These are phyloP conservation scores for Heterobasidion irregulare DNA, from an alignment of 1,284 basidiomycete species.

Conservation along the genomic window DNA sequence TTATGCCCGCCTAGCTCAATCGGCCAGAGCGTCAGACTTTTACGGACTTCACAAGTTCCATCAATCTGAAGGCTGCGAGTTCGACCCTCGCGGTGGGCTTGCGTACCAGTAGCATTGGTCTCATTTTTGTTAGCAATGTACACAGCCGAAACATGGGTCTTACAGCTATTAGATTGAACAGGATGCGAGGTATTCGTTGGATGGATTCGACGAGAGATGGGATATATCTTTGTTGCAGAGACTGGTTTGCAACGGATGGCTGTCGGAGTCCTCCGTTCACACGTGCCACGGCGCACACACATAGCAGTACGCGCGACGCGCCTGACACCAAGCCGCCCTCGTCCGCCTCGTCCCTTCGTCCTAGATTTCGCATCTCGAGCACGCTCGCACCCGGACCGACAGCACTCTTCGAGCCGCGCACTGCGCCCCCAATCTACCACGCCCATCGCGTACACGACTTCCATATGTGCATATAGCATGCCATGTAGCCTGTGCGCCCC, in stretches of 20 bases:
- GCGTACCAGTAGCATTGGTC: neutral
- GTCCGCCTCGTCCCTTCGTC: no score
- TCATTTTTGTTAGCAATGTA: neutral
- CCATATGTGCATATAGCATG: no score
- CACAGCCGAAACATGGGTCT: neutral
- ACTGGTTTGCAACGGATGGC: neutral
- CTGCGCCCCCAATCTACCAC: no score
- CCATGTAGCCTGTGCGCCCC: no score
- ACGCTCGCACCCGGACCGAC: no score
- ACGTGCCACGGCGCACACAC: no score
- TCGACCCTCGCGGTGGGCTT: conserved; percentile 87
- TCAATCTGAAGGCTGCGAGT: conserved; percentile 81
- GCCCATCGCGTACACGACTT: no score
- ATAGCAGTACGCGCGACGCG: no score
- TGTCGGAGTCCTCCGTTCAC: neutral
- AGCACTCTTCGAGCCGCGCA: no score
- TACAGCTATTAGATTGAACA: neutral
- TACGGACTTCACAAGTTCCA: conserved; percentile 6
- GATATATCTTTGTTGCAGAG: no score
- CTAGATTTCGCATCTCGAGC: no score
- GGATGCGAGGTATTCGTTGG: neutral
- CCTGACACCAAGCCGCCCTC: no score
- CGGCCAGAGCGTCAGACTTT: conserved; percentile 82
- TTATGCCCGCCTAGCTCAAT: conserved; percentile 74
- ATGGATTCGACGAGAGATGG: neutral